Conservation (phyloP, 1,139 yeast species). For the Blastobotrys buckinghamii region DNA sequence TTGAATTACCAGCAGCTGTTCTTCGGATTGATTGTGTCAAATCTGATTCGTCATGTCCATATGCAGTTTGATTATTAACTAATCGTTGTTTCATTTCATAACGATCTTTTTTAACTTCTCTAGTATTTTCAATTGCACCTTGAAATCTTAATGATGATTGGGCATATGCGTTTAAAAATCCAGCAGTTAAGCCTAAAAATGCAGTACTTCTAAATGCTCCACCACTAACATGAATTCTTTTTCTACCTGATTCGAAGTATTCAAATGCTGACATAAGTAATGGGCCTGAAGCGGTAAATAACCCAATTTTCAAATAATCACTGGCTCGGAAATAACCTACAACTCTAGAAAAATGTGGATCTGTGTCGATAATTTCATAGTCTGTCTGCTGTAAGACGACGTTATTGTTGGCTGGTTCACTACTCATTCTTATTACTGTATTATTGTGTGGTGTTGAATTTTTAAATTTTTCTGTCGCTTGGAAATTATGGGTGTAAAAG, state of each 20-base stretch:
- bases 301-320: conserved; percentile 62
- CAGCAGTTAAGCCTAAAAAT: conserved; percentile 61
- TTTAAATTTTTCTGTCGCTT: conserved; percentile 3
- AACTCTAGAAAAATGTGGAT: conserved; percentile 71
- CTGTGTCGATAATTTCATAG: conserved; percentile 58
- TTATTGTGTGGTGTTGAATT: background rate
- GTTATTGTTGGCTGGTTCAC: conserved; percentile 21
- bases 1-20: conserved; percentile 74
- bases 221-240: conserved; percentile 52
- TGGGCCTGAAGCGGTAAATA: conserved; percentile 61
- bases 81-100: conserved; percentile 65
- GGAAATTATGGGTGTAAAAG: background rate
- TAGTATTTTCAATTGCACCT: conserved; percentile 68
- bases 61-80: conserved; percentile 63
- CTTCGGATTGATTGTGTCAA: conserved; percentile 70
- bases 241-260: conserved; percentile 45
- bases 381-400: conserved; percentile 31
- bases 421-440: background rate
- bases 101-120: conserved; percentile 70
- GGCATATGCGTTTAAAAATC: conserved; percentile 61
- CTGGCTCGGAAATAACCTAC: conserved; percentile 65
- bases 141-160: conserved; percentile 66
- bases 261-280: conserved; percentile 56
- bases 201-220: conserved; percentile 53
- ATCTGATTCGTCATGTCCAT: conserved; percentile 46